Evolutionary conservation across 2,329 filamentous ascomycete genomes (phyloP).

Genomic region (Calonectria pteridis): DNA sequence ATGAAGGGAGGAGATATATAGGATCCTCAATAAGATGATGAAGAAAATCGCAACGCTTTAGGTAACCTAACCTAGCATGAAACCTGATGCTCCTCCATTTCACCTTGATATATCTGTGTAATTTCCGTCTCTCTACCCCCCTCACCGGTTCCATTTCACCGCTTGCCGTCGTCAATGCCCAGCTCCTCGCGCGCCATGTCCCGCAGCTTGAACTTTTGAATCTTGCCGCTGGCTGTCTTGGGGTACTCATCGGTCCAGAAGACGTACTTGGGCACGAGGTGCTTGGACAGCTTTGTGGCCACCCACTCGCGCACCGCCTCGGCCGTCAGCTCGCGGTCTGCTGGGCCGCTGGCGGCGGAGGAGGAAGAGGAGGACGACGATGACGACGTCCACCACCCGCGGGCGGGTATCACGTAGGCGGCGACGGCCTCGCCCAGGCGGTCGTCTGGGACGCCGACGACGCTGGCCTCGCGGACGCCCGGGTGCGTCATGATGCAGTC

Average conservation of each 20-base stretch:
- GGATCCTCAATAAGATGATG: neutral
- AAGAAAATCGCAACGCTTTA: neutral
- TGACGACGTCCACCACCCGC: conserved; percentile 43
- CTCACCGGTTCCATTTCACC: conserved; percentile 19
- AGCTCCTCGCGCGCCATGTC: conserved; percentile 67
- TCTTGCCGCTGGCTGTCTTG: conserved; percentile 96
- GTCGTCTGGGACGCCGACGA: conserved; percentile 86
- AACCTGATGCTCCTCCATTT: neutral
- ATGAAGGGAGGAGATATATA: neutral
- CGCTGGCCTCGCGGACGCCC: conserved; percentile 79
- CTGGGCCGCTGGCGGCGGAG: no score
- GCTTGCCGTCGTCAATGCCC: conserved; percentile 4
- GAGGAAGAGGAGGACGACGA: no score
- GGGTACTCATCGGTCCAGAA: conserved; percentile 90
- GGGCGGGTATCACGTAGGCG: conserved; percentile 78
- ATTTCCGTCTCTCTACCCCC: neutral
- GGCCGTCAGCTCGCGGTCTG: conserved; percentile 57
- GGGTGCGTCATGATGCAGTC: conserved; percentile 84
- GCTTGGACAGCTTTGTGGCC: conserved; percentile 72
- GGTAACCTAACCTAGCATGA: conserved; percentile 10
- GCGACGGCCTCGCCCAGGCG: conserved; percentile 88
- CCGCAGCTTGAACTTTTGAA: conserved; percentile 91
- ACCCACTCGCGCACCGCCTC: conserved; percentile 81
- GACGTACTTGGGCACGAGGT: conserved; percentile 90
- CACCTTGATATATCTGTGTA: neutral